phyloP scores from a whole-genome alignment of 805 yeast species.

The Nakazawaea ambrosiae region DNA sequence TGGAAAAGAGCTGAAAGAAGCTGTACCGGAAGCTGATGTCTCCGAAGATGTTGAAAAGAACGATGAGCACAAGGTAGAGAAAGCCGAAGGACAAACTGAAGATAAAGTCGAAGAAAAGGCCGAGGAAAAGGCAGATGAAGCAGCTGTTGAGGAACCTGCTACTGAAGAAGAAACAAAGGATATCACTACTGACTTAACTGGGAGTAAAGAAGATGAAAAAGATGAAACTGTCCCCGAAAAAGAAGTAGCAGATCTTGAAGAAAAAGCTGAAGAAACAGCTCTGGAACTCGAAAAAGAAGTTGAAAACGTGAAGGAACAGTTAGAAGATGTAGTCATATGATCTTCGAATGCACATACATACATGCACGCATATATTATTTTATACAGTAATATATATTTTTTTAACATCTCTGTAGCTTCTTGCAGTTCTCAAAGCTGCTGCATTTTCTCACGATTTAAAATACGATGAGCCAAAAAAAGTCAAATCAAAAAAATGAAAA shows the following conservation, averaged over 20 bases:
- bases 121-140: neutral
- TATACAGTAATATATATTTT: no score
- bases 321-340: constrained; percentile 8
- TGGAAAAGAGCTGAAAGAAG: constrained; percentile 2
- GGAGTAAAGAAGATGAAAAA: neutral
- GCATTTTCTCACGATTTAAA: no score
- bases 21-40: constrained; percentile 5
- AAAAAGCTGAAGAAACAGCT: constrained; percentile 1
- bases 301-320: neutral
- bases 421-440: no score
- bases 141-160: neutral
- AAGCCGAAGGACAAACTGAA: constrained; percentile 4
- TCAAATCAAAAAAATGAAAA: neutral
- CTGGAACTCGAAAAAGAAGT: constrained; percentile 4
- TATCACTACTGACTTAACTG: no score
- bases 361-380: no score
- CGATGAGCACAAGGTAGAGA: constrained; percentile 12
- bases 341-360: neutral
- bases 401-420: no score
- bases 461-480: neutral
- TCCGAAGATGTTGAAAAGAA: constrained; percentile 3
- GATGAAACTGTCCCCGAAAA: no score
- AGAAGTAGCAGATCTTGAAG: neutral
- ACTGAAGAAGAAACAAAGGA: no score
- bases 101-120: neutral